Evolutionary conservation across 2,329 filamentous ascomycete genomes (phyloP).

Genomic region (Colletotrichum navitas): DNA sequence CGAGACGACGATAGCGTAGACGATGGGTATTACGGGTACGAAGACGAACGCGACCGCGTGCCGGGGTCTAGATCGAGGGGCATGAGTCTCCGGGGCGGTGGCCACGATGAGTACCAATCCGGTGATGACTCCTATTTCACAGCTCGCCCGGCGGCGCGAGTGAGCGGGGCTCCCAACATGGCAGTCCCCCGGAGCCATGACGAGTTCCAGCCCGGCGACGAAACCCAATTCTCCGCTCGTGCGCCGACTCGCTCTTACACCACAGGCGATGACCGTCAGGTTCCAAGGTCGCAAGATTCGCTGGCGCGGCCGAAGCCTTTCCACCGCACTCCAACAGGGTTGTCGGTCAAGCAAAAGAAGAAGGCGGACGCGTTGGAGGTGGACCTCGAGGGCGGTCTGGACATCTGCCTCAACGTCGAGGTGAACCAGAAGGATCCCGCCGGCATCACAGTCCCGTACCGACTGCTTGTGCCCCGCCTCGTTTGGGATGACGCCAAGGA

Average conservation of each 20-base stretch:
- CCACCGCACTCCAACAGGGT: constrained; percentile 77
- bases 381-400: constrained; percentile 85
- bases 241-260: constrained; percentile 45
- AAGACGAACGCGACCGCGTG: constrained; percentile 44
- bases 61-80: constrained; percentile 38
- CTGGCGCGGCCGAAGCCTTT: constrained; percentile 58
- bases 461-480: constrained; percentile 85
- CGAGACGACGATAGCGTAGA: constrained; percentile 51
- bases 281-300: constrained; percentile 33
- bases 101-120: constrained; percentile 62
- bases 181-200: constrained; percentile 14
- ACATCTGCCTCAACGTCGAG: constrained; percentile 91
- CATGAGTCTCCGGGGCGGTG: constrained; percentile 55
- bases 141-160: constrained; percentile 50
- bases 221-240: constrained; percentile 30
- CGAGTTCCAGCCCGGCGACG: constrained; percentile 32
- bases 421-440: constrained; percentile 86
- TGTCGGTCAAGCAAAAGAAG: constrained; percentile 72
- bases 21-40: constrained; percentile 45
- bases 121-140: constrained; percentile 72
- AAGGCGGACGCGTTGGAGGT: constrained; percentile 70
- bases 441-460: constrained; percentile 89
- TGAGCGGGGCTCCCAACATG: constrained; percentile 35
- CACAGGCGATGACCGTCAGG: constrained; percentile 45
- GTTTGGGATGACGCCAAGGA: constrained; percentile 62